Evolutionary conservation across 441 rosid genomes (phyloP).

Genomic region (Theobroma grandiflorum): DNA sequence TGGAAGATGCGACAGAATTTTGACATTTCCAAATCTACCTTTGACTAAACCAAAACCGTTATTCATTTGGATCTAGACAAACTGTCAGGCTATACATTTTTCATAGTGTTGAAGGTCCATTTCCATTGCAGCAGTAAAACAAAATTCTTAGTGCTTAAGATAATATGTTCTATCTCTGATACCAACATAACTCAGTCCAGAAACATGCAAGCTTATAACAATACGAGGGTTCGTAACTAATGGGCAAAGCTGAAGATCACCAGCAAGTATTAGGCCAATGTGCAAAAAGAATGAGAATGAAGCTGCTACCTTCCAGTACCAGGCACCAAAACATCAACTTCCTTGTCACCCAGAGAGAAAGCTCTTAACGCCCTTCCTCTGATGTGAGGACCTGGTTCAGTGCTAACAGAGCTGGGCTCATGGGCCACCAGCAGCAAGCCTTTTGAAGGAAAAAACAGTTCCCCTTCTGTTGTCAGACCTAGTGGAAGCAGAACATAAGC

Average conservation of each 20-base stretch:
- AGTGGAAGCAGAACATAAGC: constrained; percentile 35
- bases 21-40: neutral
- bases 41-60: neutral
- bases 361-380: constrained; percentile 90
- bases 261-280: neutral
- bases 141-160: neutral
- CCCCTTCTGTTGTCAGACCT: constrained; percentile 59
- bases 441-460: constrained; percentile 74
- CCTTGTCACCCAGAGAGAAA: constrained; percentile 77
- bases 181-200: neutral
- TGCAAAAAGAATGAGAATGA: neutral
- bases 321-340: constrained; percentile 94
- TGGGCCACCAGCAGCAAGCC: constrained; percentile 84
- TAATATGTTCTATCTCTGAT: neutral
- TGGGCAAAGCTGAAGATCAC: neutral
- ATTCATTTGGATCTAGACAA: neutral
- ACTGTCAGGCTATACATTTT: neutral
- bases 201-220: constrained; percentile 5
- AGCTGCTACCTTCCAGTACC: constrained; percentile 84
- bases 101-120: neutral
- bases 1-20: neutral
- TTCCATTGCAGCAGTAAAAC: neutral
- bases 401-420: constrained; percentile 77
- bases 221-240: neutral
- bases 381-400: constrained; percentile 92